Conservation (phyloP, 768 basidiomycete genomes). For the Rubroboletus pulcherrimus region DNA sequence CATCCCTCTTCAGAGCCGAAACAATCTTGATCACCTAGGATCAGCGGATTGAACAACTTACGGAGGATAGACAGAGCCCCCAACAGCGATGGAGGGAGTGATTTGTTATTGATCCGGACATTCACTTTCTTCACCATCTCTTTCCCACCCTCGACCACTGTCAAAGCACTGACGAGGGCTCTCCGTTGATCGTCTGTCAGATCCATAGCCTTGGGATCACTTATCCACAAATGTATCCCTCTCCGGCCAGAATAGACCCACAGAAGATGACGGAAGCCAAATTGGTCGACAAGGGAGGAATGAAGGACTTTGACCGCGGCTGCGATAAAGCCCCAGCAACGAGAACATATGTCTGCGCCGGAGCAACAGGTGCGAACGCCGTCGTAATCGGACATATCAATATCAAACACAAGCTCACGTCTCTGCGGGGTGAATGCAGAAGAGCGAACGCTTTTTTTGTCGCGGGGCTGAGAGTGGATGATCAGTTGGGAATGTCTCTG, state of each 20-base stretch:
- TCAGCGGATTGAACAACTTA: slow-evolving; percentile 56
- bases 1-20: slow-evolving; percentile 70
- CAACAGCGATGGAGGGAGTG: slow-evolving; percentile 73
- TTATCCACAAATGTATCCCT: slow-evolving; percentile 98
- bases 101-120: slow-evolving; percentile 44
- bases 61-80: slow-evolving; percentile 48
- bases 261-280: slow-evolving; percentile 84
- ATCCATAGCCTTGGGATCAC: slow-evolving; percentile 81
- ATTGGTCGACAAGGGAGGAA: slow-evolving; percentile 74
- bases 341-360: slow-evolving; percentile 82
- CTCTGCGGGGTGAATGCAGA: slow-evolving; percentile 64
- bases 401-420: slow-evolving; percentile 97
- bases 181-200: slow-evolving; percentile 89
- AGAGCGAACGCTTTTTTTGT: slow-evolving; percentile 80
- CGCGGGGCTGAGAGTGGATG: slow-evolving; percentile 60
- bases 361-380: slow-evolving; percentile 92
- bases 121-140: slow-evolving; percentile 82
- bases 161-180: slow-evolving; percentile 82
- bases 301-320: slow-evolving; percentile 89
- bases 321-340: slow-evolving; percentile 94
- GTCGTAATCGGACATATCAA: slow-evolving; percentile 99
- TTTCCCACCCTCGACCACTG: slow-evolving; percentile 76
- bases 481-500: slow-evolving; percentile 1
- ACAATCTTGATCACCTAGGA: slow-evolving; percentile 81
- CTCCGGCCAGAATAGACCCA: slow-evolving; percentile 99